These are phyloP conservation scores for Rehmannia glutinosa DNA, from an alignment of 257 asterid species.

Conservation along the genomic window DNA sequence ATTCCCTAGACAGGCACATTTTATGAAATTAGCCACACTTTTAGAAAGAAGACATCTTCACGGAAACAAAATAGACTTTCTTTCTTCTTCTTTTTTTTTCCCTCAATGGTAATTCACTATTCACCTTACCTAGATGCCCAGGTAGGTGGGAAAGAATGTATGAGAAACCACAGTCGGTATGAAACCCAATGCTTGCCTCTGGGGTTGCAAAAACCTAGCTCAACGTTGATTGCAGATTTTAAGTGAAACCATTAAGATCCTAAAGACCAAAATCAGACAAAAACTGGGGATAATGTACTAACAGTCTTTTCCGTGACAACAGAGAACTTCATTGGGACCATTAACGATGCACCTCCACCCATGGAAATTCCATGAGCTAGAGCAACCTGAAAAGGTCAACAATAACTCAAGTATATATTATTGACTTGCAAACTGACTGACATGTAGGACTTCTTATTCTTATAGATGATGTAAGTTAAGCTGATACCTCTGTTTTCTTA, in stretches of 20 bases:
- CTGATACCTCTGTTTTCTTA: conserved; percentile 65
- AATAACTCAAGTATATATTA: not conserved
- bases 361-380: conserved; percentile 86
- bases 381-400: conserved; percentile 56
- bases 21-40: conserved; percentile 16
- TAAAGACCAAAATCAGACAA: not conserved
- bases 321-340: conserved; percentile 90
- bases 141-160: conserved; percentile 76
- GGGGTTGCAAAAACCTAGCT: conserved; percentile 91
- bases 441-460: not conserved
- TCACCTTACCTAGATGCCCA: conserved; percentile 67
- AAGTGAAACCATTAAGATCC: not conserved
- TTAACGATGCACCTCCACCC: conserved; percentile 98
- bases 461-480: conserved; percentile 1
- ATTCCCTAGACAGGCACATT: conserved; percentile 56
- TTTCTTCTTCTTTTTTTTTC: not conserved
- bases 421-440: not conserved
- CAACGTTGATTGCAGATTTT: not conserved
- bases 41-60: not conserved
- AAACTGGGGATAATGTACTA: conserved; percentile 23
- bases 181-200: conserved; percentile 93
- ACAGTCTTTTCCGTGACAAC: conserved; percentile 93
- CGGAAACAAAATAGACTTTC: not conserved
- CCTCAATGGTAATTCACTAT: not conserved
- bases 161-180: conserved; percentile 92